Base-by-base conservation (phyloP, 2,329 filamentous ascomycete species). In the Passalora sequoiae region DNA sequence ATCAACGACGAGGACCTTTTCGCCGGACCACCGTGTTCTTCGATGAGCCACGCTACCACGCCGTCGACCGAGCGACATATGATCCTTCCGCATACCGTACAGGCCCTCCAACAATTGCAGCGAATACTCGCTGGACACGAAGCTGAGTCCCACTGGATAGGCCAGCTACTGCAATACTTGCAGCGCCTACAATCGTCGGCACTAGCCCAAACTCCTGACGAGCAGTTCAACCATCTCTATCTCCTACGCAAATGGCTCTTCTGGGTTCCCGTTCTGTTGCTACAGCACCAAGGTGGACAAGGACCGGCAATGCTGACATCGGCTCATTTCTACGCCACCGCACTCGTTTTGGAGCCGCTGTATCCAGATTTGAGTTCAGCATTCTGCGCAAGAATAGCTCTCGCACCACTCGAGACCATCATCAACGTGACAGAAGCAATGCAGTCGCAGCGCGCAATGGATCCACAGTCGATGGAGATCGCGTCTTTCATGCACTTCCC, bases 161-260 rank as follows among this genome's bases (percentile, higher is more conserved):
- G 69, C 21, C 72, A 74, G 49, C 58, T 75, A 1, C 61, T 68
- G 40, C 63, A 64, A 24, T 74, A 73, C 54, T 60, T 74, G 19
- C 67, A 73, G 40, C 67, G 69, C 9, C 55, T 74, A 24, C 58
- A 67, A 46, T 56, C 59, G 21, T 66, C 69, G 2, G 60, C 54
- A 20, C 62, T 69, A 24, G 63, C 71, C 12, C 65, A 68, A 39
- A 67, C 67, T 2, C 80, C 89, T 17, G 83, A 87, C 51, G 82
- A 94, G 61, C 87, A 94, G 60, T 97, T 96, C 62, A 84, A 89
- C 59, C 85, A 89, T 52, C 78, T 97, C 8, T 89, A 94, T 52
- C 83, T 87, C 7, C 76, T 98, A 46, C 79, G 89, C 43, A 86
- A 86, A 56, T 96, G 91, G 89, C 78, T 97, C 12, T 95, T 97